Evolutionary conservation across 164 flowering plant genomes (phyloP).

Genomic region (Stephania cephalantha): DNA sequence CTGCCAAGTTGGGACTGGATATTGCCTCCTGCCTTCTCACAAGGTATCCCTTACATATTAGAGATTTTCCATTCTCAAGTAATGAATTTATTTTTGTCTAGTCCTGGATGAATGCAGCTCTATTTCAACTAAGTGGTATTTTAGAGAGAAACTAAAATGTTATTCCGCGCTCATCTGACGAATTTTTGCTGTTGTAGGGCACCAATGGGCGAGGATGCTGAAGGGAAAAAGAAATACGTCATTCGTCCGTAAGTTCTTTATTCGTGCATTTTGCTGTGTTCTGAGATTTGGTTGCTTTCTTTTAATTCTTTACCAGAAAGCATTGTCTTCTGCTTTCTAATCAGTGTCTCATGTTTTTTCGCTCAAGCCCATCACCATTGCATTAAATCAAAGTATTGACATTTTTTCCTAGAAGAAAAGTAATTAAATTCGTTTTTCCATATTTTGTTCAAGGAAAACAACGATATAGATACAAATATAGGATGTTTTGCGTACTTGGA

Average conservation of each 20-base stretch:
- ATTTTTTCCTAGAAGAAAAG: neutral
- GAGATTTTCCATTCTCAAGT: neutral
- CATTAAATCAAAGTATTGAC: neutral
- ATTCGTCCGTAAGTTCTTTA: conserved; percentile 75
- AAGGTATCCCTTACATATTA: conserved; percentile 40
- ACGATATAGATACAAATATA: neutral
- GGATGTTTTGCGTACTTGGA: neutral
- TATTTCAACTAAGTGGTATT: neutral
- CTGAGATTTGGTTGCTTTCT: neutral
- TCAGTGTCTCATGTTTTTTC: neutral
- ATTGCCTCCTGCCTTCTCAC: conserved; percentile 90
- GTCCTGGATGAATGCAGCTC: neutral
- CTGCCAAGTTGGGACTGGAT: conserved; percentile 72
- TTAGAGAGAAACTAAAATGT: neutral
- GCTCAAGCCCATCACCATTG: neutral
- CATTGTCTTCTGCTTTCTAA: neutral
- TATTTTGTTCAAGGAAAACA: neutral
- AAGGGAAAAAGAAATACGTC: conserved; percentile 87
- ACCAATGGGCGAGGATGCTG: conserved; percentile 68
- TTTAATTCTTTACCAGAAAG: neutral
- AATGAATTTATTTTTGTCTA: conserved; percentile 3
- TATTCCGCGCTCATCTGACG: neutral
- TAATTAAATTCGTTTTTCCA: neutral
- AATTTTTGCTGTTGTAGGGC: conserved; percentile 49
- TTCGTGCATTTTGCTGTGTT: neutral